Percentiles rank a stretch among this genome's conserved stretches.
Evolutionary conservation across 305 asterid genomes (phyloP).

Genomic region (Fraxinus xanthoxyloides): DNA sequence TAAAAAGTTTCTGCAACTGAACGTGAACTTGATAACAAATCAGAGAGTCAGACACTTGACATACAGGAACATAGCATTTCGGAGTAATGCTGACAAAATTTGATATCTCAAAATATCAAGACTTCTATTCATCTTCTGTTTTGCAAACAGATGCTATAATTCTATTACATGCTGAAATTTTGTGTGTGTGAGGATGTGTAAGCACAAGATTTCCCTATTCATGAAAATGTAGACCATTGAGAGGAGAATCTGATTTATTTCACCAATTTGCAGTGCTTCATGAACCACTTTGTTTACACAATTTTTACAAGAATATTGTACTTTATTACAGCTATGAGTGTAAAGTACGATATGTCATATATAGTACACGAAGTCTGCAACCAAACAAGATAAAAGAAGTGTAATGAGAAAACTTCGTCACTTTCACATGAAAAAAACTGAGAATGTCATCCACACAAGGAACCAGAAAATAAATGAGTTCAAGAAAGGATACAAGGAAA

Average conservation of each 20-base stretch:
- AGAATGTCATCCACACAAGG: constrained; percentile 1
- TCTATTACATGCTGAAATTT: neutral
- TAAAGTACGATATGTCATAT: neutral
- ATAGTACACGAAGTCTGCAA: neutral
- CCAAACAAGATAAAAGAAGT: neutral
- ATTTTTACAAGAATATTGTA: neutral
- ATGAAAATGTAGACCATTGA: neutral
- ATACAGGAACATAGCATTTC: neutral
- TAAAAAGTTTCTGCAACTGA: neutral
- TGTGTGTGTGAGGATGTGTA: neutral
- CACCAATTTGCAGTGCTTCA: neutral
- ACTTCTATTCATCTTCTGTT: neutral
- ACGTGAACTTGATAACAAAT: neutral
- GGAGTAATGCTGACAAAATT: neutral
- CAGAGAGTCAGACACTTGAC: neutral
- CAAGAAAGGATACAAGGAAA: neutral
- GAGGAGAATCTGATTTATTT: neutral
- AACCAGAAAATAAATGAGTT: constrained; percentile 1
- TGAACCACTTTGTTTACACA: neutral
- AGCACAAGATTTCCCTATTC: neutral
- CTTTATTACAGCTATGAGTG: neutral
- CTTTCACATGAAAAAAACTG: neutral
- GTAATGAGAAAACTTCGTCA: neutral
- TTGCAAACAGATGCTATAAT: neutral
- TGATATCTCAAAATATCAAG: neutral